Evolutionary conservation across 352 stramenopile genomes (phyloP), one percentile per base, ranked within the genome.

Genomic region (Phytophthora pluvialis): DNA sequence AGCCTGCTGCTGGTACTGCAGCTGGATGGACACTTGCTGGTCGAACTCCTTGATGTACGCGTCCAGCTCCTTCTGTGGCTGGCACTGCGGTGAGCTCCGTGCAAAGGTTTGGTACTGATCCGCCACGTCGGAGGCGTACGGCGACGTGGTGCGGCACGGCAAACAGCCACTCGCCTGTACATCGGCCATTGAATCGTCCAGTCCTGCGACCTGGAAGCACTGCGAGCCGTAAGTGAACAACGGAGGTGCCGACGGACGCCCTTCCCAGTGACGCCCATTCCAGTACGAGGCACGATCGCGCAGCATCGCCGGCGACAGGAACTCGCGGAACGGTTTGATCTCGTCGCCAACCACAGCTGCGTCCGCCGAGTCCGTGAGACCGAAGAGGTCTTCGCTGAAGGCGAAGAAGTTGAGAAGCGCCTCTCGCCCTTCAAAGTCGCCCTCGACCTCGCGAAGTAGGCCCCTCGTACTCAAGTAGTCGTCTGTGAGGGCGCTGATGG

Each of bases 381-480:
- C 84, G 39, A 93, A 93, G 5, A 93, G 73, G 33, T 89, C 64
- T 67, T 93, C 75, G 10, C 78, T 80, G 32, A 93, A 90, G 21
- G 73, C 73, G 46, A 90, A 91, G 44, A 81, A 91, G 60, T 89
- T 84, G 40, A 93, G 54, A 29, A 95, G 67, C 1, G 83, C 73
- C 38, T 91, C 84, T 4, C 84, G 77, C 1, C 81, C 83, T 82
- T 95, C 86, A 62, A 93, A 95, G 36, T 93, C 84, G 8, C 86
- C 86, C 63, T 95, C 86, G 15, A 95, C 53, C 49, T 95, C 86
- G 15, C 77, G 73, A 28, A 93, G 50, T 1, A 93, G 48, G 3
- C 89, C 77, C 33, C 90, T 79, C 26, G 75, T 97, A 28, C 81
- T 83, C 15, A 98, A 53, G 56, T 96, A 98, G 56, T 99, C 96